Evolutionary conservation across 2,329 filamentous ascomycete species (phyloP).

Genomic region (Fusarium dlaminii): DNA sequence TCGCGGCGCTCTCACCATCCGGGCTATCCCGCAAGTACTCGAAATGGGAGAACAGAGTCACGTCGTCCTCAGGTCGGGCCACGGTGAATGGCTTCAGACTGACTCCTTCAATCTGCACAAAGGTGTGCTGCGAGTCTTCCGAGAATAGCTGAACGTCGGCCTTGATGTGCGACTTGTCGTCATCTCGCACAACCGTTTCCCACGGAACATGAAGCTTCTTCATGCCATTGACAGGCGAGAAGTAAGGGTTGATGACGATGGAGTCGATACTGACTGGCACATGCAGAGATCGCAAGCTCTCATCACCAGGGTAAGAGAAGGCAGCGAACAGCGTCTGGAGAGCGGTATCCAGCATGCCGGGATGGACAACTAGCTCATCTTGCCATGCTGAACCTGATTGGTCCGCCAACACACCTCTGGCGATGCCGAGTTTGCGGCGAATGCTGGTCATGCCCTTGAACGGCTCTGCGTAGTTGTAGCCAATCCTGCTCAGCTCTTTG

Average conservation of each 20-base stretch:
- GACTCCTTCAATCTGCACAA: neutral
- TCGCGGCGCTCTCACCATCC: neutral
- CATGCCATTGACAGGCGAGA: neutral
- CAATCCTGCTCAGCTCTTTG: neutral
- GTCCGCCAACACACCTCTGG: neutral
- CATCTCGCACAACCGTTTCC: neutral
- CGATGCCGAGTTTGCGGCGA: neutral
- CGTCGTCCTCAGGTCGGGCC: neutral
- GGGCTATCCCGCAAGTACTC: neutral
- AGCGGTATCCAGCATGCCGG: constrained; percentile 45
- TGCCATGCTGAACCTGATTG: neutral
- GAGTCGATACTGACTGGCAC: constrained; percentile 20
- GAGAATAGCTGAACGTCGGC: neutral
- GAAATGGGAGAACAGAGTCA: neutral
- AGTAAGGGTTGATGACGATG: neutral
- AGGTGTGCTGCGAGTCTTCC: neutral
- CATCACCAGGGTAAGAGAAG: constrained; percentile 46
- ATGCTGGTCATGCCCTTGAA: neutral
- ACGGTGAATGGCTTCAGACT: neutral
- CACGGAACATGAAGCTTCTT: neutral
- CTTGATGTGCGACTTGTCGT: neutral
- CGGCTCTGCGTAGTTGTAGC: neutral
- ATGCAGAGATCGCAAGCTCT: constrained; percentile 44
- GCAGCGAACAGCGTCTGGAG: constrained; percentile 49
- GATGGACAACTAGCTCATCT: neutral